Conservation (phyloP, 352 stramenopile genomes). For the Phytopythium ostracodes region DNA sequence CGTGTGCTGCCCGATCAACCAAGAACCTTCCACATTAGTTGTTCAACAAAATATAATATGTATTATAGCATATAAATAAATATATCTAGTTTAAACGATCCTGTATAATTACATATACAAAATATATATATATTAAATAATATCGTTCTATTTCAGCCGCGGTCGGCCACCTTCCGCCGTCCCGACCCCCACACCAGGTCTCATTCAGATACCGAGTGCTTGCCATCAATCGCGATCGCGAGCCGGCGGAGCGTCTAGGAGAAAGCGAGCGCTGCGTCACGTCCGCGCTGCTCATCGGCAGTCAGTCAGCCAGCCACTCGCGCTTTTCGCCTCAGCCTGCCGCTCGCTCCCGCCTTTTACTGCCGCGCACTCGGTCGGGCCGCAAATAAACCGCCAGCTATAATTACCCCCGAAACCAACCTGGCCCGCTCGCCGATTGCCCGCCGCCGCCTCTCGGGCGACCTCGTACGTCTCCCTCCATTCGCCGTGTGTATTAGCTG, state of each 20-base stretch:
- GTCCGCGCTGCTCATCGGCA: too few species aligned
- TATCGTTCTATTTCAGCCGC: too few species aligned
- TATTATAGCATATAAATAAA: neutral
- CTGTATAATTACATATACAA: neutral
- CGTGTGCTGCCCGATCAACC: neutral
- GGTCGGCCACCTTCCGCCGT: too few species aligned
- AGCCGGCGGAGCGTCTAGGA: too few species aligned
- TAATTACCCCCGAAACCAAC: slow-evolving; percentile 9
- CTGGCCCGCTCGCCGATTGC: slow-evolving; percentile 4
- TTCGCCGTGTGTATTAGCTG: neutral
- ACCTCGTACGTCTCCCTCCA: neutral
- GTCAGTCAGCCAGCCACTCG: slow-evolving; percentile 3
- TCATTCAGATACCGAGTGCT: too few species aligned
- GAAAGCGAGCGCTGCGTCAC: neutral
- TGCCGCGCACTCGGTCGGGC: neutral
- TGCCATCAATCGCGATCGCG: too few species aligned
- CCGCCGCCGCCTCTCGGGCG: slow-evolving; percentile 11
- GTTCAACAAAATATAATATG: neutral
- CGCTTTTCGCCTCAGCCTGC: neutral
- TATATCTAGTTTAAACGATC: too few species aligned
- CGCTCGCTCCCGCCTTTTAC: neutral
- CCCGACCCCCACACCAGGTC: too few species aligned
- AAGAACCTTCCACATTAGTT: neutral
- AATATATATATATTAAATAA: too few species aligned
- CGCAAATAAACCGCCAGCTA: slow-evolving; percentile 1